These are phyloP conservation scores for Botrytis pseudocinerea DNA, from an alignment of 2,329 filamentous ascomycete genomes.

Conservation along the genomic window DNA sequence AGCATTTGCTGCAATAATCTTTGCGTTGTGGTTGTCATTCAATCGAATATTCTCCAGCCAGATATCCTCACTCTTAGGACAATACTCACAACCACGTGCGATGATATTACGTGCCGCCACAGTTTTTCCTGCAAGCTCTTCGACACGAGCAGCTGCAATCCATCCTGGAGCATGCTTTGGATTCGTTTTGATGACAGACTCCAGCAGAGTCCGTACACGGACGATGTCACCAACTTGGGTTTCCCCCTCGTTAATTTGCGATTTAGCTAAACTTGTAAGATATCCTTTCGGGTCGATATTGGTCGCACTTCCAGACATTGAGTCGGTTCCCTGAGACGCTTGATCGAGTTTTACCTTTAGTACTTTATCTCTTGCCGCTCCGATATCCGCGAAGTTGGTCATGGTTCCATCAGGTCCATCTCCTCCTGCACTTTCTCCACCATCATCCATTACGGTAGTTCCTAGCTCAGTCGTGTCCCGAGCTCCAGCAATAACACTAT, in stretches of 20 bases:
- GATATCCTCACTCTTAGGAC: conserved; percentile 89
- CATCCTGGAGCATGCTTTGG: conserved; percentile 92
- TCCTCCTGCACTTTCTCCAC: conserved; percentile 49
- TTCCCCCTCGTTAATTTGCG: conserved; percentile 75
- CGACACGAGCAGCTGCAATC: conserved; percentile 90
- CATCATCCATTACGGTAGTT: conserved; percentile 85
- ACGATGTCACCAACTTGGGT: conserved; percentile 93
- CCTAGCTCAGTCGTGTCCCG: conserved; percentile 78
- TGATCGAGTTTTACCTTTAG: conserved; percentile 92
- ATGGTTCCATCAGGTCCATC: conserved; percentile 72
- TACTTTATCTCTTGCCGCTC: conserved; percentile 93
- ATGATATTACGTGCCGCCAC: conserved; percentile 88
- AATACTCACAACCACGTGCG: conserved; percentile 82
- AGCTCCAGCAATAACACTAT: conserved; percentile 89
- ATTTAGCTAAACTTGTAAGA: conserved; percentile 84
- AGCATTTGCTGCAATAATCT: conserved; percentile 89
- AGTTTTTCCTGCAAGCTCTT: conserved; percentile 89
- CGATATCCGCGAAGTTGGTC: conserved; percentile 98
- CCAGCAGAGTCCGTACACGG: conserved; percentile 85
- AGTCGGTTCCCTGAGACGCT: conserved; percentile 72
- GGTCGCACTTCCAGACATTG: conserved; percentile 75
- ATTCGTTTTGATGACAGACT: conserved; percentile 96
- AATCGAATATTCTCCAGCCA: conserved; percentile 96
- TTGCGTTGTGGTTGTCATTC: conserved; percentile 89
- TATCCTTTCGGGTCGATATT: conserved; percentile 96